These are phyloP conservation scores for Hypomyces perniciosus DNA, from an alignment of 2,329 filamentous ascomycete genomes.

Conservation along the genomic window DNA sequence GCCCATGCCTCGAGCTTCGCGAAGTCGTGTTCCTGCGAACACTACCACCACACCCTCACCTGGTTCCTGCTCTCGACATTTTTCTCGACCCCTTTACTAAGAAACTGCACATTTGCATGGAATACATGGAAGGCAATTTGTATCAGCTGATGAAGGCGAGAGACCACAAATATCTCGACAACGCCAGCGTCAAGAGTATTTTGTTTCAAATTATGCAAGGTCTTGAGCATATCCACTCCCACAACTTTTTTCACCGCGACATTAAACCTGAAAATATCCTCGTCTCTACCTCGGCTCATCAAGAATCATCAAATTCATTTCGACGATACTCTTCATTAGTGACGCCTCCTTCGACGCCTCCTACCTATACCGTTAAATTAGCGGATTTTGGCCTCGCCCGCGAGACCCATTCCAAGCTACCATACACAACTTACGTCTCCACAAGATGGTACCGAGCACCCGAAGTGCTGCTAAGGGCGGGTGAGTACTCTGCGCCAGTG, in stretches of 20 bases:
- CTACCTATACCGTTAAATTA: constrained; percentile 94
- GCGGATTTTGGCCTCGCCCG: constrained; percentile 97
- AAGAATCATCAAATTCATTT: constrained; percentile 79
- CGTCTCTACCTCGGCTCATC: constrained; percentile 81
- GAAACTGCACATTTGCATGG: constrained; percentile 97
- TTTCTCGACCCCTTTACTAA: constrained; percentile 94
- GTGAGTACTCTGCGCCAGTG: constrained; percentile 94
- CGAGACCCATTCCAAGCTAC: constrained; percentile 91
- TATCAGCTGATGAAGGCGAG: constrained; percentile 99
- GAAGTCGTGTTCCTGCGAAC: constrained; percentile 96
- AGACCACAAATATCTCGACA: constrained; percentile 90
- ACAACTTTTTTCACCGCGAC: constrained; percentile 97
- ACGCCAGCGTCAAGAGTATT: constrained; percentile 91
- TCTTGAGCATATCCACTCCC: constrained; percentile 92
- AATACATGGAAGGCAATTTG: constrained; percentile 99
- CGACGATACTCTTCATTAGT: constrained; percentile 88
- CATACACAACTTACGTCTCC: constrained; percentile 97
- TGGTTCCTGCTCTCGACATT: constrained; percentile 96
- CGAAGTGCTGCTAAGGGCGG: constrained; percentile 86
- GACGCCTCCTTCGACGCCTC: constrained; percentile 90
- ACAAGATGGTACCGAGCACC: constrained; percentile 97
- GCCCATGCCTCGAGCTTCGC: constrained; percentile 83
- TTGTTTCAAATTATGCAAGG: constrained; percentile 95
- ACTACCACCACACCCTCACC: constrained; percentile 78
- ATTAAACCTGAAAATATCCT: constrained; percentile 99